Evolutionary conservation across 352 stramenopile species (phyloP), one percentile per base, ranked within the genome.

Genomic region (Pythium sukuiense): DNA sequence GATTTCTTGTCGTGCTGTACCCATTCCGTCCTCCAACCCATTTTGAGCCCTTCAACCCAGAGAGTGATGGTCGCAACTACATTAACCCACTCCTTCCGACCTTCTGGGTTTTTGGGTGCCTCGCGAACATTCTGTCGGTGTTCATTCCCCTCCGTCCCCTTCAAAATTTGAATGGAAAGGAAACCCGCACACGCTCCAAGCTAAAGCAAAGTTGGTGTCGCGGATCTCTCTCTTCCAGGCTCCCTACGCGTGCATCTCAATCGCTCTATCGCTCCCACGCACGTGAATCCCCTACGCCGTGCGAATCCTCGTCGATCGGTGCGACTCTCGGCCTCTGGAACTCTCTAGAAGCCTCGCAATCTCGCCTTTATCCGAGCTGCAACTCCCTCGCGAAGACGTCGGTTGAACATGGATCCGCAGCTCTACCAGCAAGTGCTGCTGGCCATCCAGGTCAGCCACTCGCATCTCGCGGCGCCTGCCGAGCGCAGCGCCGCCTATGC

Each of bases 371-470:
- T 27, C 24, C 48, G 1, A 13, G 18, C 24, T 48, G n/a, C n/a
- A 43, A 49, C 33, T 8, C 27, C 27, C 59, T 6, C 1, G 8
- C 26, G 26, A 37, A 57, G 6, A n/a, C 45, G 16, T 58, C 26
- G 18, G 18, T 45, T 63, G 20, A 49, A 24, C 50, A 91, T 91
- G 80, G 85, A 93, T 59, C 35, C 68, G 56, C 74, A 89, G 48
- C 65, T 91, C 45, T 93, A 90, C 67, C 68, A 90, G 67, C 81
- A 87, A 59, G 74, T 92, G 63, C 71, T 93, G 70, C 72, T 87
- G 57, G 85, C 85, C 16, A 77, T 93, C 18, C 76, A 90, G 55
- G 77, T 89, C 45, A 88, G 75, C 60, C 83, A 92, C 78, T 90
- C 83, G 69, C 72, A 73, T n/a, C 58, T 74, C 27, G 78, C 79